Evolutionary conservation across 352 stramenopile genomes (phyloP), one percentile per base, ranked within the genome.

Genomic region (Phytophthora foliorum): DNA sequence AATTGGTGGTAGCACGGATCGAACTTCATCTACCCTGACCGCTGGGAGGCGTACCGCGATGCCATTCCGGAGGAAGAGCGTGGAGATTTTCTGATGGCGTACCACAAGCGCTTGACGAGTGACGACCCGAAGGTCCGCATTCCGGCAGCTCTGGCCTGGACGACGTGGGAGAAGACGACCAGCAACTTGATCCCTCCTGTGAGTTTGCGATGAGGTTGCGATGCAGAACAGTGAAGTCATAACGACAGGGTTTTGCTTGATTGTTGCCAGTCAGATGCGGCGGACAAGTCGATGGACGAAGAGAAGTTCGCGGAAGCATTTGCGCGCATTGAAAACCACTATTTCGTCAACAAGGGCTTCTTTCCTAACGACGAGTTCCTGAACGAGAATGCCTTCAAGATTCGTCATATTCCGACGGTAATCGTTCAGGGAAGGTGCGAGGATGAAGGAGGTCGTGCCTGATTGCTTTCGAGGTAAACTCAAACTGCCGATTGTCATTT

Each of bases 251-350:
- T 31, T 24, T 54, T 52, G 4, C 10, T 27, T 50, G 36, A 17
- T 34, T 67, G 17, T 22, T 57, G 17, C 14, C 46, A 87, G 81
- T 41, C 74, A 11, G 75, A 95, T 63, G 80, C 83, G 1, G 81
- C 76, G n/a, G 77, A 84, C 32, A 92, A 93, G 78, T 93, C 86
- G 42, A 94, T 92, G 80, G 78, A 71, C 32, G 85, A 97, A 46
- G 69, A 75, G 24, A 87, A 89, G 65, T 97, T 97, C 62, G 86
- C 91, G 8, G 83, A 97, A 63, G 90, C 93, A 2, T 98, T 98
- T 68, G 93, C 92, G 27, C 86, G 93, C 48, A 98, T 98, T 62
- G 93, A 98, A 77, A 97, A 96, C 79, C 93, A 98, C 68, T 98
- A 96, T 74, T 98, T 98, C 29, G 69, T 92, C 39, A 87, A 98